Evolutionary conservation across 495 filamentous ascomycete species (phyloP), one percentile per base, ranked within the genome.

Genomic region (Penicillium salamii): DNA sequence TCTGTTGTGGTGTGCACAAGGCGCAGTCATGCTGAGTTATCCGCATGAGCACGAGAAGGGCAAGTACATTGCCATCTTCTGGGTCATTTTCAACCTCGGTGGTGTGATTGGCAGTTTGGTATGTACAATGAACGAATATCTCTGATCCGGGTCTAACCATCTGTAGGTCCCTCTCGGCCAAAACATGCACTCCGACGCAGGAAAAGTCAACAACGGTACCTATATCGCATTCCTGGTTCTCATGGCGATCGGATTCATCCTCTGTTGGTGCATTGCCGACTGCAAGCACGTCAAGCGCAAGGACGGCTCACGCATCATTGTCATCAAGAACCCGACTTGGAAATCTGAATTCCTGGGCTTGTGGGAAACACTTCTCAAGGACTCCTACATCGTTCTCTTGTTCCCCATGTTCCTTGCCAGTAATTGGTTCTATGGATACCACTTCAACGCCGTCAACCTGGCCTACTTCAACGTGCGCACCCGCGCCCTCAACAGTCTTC

Each of bases 11-110:
- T 89, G 85, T 49, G 91, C 90, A 0, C 91, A 97, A 69, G 91
- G 91, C 49, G 88, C 90, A 18, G 88, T 97, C 62, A 96, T 97
- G 91, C 91, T 96, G 85, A 84, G 86, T 47, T 96, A 97, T 66
- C 91, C 91, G 1, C 72, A 78, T 35, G 91, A 96, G 61, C 69
- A 78, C 14, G 75, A 82, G 39, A 97, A 97, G 72, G 91, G 91
- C 33, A 81, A 86, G 35, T 97, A 88, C 62, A 96, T 96, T 61
- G 86, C 87, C 33, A 80, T 83, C 66, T 96, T 97, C 69, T 97
- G 91, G 91, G 81, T 88, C 46, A 96, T 97, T 57, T 97, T 96
- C 78, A 97, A 97, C 67, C 65, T 90, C 26, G 91, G 92, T 52
- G 91, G 83, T 59, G 91, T 96, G 46, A 89, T 96, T 73, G 92